A percentile compares a stretch with the other conserved stretches of the same genome.
These are phyloP conservation scores for Penicillium sp. DNA, from an alignment of 2,329 filamentous ascomycete species.

Conservation along the genomic window DNA sequence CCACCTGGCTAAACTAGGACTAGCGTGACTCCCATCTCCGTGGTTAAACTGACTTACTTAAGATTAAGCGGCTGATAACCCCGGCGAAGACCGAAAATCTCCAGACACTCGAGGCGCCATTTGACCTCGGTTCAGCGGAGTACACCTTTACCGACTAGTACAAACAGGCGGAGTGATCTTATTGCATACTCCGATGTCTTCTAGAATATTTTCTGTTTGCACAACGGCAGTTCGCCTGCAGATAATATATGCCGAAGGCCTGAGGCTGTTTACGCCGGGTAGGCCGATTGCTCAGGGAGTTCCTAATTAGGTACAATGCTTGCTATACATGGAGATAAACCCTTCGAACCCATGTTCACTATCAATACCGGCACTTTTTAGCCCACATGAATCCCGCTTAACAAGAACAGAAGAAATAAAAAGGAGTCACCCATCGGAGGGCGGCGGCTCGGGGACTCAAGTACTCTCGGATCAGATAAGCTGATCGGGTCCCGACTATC, in stretches of 20 bases:
- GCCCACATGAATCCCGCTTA: neutral
- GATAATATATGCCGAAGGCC: neutral
- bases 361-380: neutral
- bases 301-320: neutral
- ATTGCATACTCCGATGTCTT: neutral
- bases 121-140: slow-evolving; percentile 5
- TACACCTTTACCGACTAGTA: neutral
- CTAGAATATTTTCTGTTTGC: neutral
- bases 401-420: neutral
- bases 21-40: neutral
- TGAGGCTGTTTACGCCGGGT: neutral
- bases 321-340: neutral
- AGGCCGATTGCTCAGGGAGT: neutral
- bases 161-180: neutral
- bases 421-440: slow-evolving; percentile 5
- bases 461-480: slow-evolving; percentile 29
- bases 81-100: neutral
- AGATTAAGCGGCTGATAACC: neutral
- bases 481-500: slow-evolving; percentile 17
- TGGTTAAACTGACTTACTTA: neutral
- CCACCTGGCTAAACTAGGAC: neutral
- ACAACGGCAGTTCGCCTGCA: neutral
- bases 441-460: slow-evolving; percentile 13
- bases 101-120: neutral
- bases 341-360: neutral